Evolutionary conservation across 345 rosid species (phyloP), one percentile per base, ranked within the genome.

Genomic region (Eucalyptus erythrocorys): DNA sequence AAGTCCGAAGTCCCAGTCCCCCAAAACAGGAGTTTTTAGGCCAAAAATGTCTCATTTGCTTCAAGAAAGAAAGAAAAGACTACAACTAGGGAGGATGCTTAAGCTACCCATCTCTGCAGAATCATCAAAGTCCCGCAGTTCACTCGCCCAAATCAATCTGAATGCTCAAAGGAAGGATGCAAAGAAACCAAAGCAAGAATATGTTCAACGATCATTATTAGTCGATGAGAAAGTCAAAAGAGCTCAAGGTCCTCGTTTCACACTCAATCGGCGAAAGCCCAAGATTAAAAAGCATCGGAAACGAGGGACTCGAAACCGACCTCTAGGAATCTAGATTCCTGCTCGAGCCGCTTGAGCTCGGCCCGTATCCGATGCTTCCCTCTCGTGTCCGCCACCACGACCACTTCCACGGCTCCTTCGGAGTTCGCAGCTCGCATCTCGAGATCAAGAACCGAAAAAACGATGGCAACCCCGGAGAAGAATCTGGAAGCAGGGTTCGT

Each of bases 321-420:
- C 98, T 96, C 96, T 85, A 94, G 91, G 90, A 93, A 95, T 81
- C 94, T 91, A 89, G 94, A 87, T 93, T 96, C 99, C 92, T 95
- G 99, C 89, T 96, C 95, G 37, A 96, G 95, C 64, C 96, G 94
- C 90, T 94, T 95, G 86, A 96, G 91, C 90, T 96, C 94, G 53
- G 97, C 99, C 86, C 92, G 95, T 90, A 96, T 88, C 93, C 96
- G 93, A 43, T 96, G 98, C 90, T 94, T 96, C 57, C 99, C 97
- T 94, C 97, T 91, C 32, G 92, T 94, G 66, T 94, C 96, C 87
- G 90, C 26, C 53, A 90, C 47, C 6, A 26, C 86, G 21, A 85
- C 87, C n/a, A 91, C 93, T 92, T 91, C 91, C 91, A 93, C 88
- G 12, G 92, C 88, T 13, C 94, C 91, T 59, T 92, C 94, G 9